These are phyloP conservation scores for Plasmodium ovale DNA, from an alignment of 169 alveolate species.

Conservation along the genomic window DNA sequence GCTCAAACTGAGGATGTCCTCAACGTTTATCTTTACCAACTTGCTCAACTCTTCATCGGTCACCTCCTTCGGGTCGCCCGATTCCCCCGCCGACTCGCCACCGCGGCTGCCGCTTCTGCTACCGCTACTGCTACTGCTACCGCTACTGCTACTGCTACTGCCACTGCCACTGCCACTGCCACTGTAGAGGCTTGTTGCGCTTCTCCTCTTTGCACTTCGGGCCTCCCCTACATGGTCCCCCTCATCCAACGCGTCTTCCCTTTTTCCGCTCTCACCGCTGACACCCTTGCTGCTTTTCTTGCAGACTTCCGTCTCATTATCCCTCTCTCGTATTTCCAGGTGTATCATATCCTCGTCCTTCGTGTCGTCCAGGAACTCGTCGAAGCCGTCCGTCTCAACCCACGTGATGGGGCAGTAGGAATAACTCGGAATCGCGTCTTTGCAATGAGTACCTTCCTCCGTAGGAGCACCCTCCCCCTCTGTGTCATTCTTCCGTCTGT, in stretches of 20 bases:
- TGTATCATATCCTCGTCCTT: conserved; percentile 51
- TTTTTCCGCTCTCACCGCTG: background rate
- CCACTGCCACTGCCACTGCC: background rate
- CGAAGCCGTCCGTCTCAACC: conserved; percentile 70
- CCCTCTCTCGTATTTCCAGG: conserved; percentile 17
- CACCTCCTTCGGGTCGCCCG: background rate
- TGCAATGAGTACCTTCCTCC: background rate
- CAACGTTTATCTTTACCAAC: conserved; percentile 36
- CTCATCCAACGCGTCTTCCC: background rate
- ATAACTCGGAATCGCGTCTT: conserved; percentile 44
- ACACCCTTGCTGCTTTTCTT: background rate
- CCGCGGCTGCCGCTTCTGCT: background rate
- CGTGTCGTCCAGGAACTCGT: conserved; percentile 65
- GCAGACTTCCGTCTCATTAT: background rate
- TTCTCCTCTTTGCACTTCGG: background rate
- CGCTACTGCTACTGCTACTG: background rate
- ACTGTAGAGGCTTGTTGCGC: background rate
- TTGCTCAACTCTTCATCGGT: conserved; percentile 21
- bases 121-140: background rate
- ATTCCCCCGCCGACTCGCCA: background rate
- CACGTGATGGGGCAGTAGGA: conserved; percentile 38
- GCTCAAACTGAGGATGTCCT: conserved; percentile 44
- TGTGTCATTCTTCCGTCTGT: background rate
- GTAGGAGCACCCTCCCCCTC: background rate
- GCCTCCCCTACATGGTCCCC: background rate